These are phyloP conservation scores for Lentithecium fluviatile DNA, from an alignment of 495 filamentous ascomycete genomes.

Conservation along the genomic window DNA sequence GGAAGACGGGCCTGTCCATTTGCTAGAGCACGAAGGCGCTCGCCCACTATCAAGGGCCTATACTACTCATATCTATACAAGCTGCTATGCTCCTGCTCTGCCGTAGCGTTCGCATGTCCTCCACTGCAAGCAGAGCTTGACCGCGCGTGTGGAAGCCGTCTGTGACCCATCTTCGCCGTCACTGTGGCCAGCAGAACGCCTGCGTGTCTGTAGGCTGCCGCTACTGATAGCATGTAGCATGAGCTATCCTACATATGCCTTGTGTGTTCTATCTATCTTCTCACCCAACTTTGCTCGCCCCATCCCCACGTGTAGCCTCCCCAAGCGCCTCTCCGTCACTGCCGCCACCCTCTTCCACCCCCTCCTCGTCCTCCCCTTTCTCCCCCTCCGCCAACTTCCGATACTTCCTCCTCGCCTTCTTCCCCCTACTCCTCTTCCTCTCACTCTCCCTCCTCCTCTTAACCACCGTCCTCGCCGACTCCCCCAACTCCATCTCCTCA, in stretches of 20 bases:
- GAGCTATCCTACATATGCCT: no score
- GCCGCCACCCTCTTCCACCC: constrained; percentile 8
- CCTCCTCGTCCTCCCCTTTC: constrained; percentile 48
- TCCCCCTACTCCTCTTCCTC: constrained; percentile 64
- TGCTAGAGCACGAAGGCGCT: neutral
- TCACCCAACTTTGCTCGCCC: neutral
- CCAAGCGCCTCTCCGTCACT: neutral
- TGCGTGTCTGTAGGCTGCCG: no score
- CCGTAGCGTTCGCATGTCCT: no score
- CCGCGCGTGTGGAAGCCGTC: no score
- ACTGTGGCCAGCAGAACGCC: no score
- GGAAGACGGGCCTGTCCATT: neutral
- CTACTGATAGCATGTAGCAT: no score
- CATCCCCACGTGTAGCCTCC: neutral
- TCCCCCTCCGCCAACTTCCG: constrained; percentile 49
- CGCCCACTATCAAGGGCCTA: neutral
- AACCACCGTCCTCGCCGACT: constrained; percentile 55
- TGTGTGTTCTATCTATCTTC: no score
- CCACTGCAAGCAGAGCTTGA: no score
- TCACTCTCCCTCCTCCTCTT: constrained; percentile 56
- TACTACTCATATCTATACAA: no score
- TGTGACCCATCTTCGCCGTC: no score
- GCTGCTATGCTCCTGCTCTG: no score
- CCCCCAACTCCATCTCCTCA: constrained; percentile 65
- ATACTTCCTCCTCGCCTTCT: constrained; percentile 70